Percentiles rank a stretch among this genome's conserved stretches.
These are phyloP conservation scores for Starmera stellimalicola DNA, from an alignment of 1,139 yeast species.

Conservation along the genomic window DNA sequence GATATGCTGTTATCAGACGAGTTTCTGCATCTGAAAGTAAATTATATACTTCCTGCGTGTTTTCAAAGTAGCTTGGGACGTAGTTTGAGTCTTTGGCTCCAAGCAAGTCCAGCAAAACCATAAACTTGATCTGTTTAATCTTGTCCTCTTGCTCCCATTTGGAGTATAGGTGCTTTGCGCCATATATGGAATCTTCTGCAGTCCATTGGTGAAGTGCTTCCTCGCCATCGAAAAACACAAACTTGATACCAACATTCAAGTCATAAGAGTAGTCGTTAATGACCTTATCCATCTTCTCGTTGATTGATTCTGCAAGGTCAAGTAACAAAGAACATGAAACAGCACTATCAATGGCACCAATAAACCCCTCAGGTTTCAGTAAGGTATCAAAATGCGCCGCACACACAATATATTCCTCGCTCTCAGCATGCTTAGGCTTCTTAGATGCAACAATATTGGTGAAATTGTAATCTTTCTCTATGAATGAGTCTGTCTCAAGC, in stretches of 20 bases:
- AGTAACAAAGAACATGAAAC: slow-evolving; percentile 44
- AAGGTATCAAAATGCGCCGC: slow-evolving; percentile 52
- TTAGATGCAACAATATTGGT: slow-evolving; percentile 35
- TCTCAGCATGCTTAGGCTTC: slow-evolving; percentile 16
- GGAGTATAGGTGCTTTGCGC: slow-evolving; percentile 39
- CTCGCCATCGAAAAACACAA: slow-evolving; percentile 51
- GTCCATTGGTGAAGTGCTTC: slow-evolving; percentile 46
- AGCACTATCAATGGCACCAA: slow-evolving; percentile 53
- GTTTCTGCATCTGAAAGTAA: slow-evolving; percentile 25
- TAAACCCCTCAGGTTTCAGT: slow-evolving; percentile 38
- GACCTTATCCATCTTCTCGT: slow-evolving; percentile 15
- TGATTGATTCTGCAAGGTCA: slow-evolving; percentile 31
- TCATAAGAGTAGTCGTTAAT: slow-evolving; percentile 11
- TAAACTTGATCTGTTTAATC: slow-evolving; percentile 25
- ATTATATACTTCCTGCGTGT: slow-evolving; percentile 30
- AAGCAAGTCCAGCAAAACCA: slow-evolving; percentile 40
- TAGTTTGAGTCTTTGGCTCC: slow-evolving; percentile 28
- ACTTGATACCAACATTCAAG: slow-evolving; percentile 30
- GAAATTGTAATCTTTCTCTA: slow-evolving; percentile 29
- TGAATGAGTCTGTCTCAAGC: slow-evolving; percentile 30
- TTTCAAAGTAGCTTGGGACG: slow-evolving; percentile 37
- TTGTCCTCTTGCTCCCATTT: slow-evolving; percentile 24
- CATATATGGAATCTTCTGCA: slow-evolving; percentile 42
- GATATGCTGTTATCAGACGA: slow-evolving; percentile 7
- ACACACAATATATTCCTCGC: slow-evolving; percentile 28